Evolutionary conservation across 129 eudicot species (phyloP).

Genomic region (Smallanthus sonchifolius): DNA sequence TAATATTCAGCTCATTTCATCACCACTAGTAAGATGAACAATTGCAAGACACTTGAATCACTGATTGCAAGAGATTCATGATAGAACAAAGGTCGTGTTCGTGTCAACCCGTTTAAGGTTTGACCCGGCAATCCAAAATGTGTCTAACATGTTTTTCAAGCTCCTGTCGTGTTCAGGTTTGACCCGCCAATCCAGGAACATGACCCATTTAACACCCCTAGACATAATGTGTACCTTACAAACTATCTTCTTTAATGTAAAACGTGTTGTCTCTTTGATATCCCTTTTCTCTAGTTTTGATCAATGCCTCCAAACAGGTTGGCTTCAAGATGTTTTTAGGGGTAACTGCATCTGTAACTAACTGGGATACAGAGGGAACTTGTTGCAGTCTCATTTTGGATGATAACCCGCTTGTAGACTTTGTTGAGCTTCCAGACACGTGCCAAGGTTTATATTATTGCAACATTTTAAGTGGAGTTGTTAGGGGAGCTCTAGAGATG

Average conservation of each 20-base stretch:
- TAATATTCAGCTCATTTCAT: no score
- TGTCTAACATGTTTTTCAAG: no score
- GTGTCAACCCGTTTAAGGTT: no score
- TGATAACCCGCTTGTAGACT: slow-evolving; percentile 97
- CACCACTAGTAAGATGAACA: no score
- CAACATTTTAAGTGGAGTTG: slow-evolving; percentile 89
- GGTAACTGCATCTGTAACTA: slow-evolving; percentile 85
- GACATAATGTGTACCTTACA: background rate
- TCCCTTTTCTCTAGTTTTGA: background rate
- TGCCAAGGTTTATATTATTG: slow-evolving; percentile 96
- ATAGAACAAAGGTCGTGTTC: no score
- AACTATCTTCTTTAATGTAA: background rate
- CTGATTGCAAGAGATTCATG: no score
- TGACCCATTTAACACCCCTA: no score
- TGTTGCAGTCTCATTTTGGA: slow-evolving; percentile 88
- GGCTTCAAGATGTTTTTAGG: slow-evolving; percentile 97
- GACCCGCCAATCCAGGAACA: no score
- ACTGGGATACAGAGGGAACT: slow-evolving; percentile 93
- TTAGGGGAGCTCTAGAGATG: slow-evolving; percentile 99
- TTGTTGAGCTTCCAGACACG: slow-evolving; percentile 98
- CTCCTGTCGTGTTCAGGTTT: no score
- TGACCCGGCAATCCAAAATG: no score
- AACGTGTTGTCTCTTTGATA: background rate
- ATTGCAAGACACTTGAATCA: no score
- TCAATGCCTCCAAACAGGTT: slow-evolving; percentile 48